These are phyloP conservation scores for Mycocentrospora acerina DNA, from an alignment of 2,329 filamentous ascomycete species.

Conservation along the genomic window DNA sequence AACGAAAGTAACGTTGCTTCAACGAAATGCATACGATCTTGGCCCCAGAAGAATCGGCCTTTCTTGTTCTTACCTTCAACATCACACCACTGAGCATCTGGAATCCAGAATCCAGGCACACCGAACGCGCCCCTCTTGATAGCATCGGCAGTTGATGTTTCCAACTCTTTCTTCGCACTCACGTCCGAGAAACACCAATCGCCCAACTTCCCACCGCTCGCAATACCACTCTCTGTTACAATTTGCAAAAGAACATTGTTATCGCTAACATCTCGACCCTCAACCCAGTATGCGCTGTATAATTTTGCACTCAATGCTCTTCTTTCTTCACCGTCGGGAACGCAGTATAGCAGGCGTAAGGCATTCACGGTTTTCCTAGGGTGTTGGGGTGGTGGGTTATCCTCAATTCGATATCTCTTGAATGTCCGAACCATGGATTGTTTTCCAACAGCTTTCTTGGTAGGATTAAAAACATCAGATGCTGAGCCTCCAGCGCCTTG, in stretches of 20 bases:
- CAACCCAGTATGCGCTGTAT: conserved; percentile 38
- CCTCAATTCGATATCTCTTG: conserved; percentile 28
- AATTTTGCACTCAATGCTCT: conserved; percentile 22
- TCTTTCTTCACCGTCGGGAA: conserved; percentile 20
- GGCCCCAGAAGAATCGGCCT: conserved; percentile 38
- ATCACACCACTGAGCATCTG: conserved; percentile 20
- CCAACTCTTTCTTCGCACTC: conserved; percentile 25
- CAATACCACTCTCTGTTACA: conserved; percentile 25
- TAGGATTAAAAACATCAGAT: conserved; percentile 37
- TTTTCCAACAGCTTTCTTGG: conserved; percentile 33
- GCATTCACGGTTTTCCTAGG: conserved; percentile 38
- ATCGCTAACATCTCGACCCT: conserved; percentile 30
- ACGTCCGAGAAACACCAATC: conserved; percentile 16
- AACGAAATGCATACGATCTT: conserved; percentile 42
- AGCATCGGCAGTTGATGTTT: conserved; percentile 27
- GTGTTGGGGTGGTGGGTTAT: conserved; percentile 35
- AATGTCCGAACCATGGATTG: conserved; percentile 34
- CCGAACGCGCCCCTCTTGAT: conserved; percentile 38
- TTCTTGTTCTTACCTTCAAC: conserved; percentile 8
- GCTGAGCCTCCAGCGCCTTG: conserved; percentile 40
- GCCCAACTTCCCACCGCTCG: conserved; percentile 7
- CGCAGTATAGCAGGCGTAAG: conserved; percentile 28
- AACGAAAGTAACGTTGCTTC: conserved; percentile 28
- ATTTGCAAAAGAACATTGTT: conserved; percentile 23
- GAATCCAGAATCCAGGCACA: conserved; percentile 40